Evolutionary conservation across 495 filamentous ascomycete genomes (phyloP).

Genomic region (Penicillium flavigenum): DNA sequence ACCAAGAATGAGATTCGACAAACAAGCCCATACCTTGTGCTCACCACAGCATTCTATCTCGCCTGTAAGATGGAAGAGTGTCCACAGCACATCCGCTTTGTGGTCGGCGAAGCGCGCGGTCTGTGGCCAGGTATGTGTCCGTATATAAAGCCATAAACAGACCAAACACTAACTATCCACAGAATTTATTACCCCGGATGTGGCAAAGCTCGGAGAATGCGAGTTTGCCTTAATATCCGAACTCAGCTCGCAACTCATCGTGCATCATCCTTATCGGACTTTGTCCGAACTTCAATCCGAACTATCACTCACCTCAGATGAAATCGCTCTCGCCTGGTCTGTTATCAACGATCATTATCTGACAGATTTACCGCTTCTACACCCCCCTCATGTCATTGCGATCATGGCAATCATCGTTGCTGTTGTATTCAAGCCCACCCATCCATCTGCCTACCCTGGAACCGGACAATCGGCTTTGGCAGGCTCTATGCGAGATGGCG

Average conservation of each 20-base stretch:
- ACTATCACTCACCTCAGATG: constrained; percentile 72
- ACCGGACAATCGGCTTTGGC: constrained; percentile 42
- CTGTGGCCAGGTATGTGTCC: constrained; percentile 72
- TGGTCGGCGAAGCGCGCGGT: constrained; percentile 80
- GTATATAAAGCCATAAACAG: not conserved
- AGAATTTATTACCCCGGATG: constrained; percentile 79
- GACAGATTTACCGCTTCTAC: constrained; percentile 85
- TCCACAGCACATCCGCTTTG: constrained; percentile 89
- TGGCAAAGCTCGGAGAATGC: constrained; percentile 89
- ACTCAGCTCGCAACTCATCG: constrained; percentile 89
- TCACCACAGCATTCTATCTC: constrained; percentile 89
- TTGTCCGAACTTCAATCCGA: constrained; percentile 69
- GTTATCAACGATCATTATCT: constrained; percentile 96
- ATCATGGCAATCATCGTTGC: constrained; percentile 86
- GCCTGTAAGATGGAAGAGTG: constrained; percentile 99
- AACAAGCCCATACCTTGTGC: constrained; percentile 90
- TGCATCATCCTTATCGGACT: constrained; percentile 96
- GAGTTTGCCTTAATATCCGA: constrained; percentile 95
- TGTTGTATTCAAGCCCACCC: constrained; percentile 67
- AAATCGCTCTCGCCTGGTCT: constrained; percentile 73
- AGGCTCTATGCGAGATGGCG: constrained; percentile 42
- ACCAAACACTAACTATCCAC: constrained; percentile 21
- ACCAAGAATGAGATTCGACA: constrained; percentile 84
- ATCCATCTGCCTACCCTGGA: constrained; percentile 41
- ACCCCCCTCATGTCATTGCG: constrained; percentile 86